Conservation (phyloP, 495 filamentous ascomycete genomes). For the Aspergillus asperescens region DNA sequence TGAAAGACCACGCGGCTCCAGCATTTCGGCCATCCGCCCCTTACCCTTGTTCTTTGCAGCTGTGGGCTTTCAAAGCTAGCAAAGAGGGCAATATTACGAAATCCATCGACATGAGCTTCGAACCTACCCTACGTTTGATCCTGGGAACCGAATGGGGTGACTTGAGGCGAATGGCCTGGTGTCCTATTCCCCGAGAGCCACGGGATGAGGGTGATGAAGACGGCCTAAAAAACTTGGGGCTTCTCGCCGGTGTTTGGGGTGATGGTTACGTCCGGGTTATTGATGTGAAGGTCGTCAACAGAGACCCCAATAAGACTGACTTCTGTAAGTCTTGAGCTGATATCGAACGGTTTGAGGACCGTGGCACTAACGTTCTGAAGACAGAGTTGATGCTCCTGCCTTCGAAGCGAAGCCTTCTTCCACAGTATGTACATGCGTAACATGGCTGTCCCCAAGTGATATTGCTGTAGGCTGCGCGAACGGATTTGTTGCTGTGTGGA, state of each 20-base stretch:
- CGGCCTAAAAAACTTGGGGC: conserved; percentile 40
- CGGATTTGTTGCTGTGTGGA: conserved; percentile 56
- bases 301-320: conserved; percentile 27
- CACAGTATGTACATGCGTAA: conserved; percentile 53
- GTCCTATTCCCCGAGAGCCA: conserved; percentile 44
- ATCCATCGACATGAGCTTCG: conserved; percentile 34
- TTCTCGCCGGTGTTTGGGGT: conserved; percentile 57
- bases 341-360: background rate
- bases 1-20: conserved; percentile 30
- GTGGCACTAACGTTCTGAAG: conserved; percentile 18
- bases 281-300: conserved; percentile 43
- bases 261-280: conserved; percentile 60
- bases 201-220: conserved; percentile 34
- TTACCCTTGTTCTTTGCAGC: conserved; percentile 49
- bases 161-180: conserved; percentile 57
- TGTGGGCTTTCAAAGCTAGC: conserved; percentile 52
- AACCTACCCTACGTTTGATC: conserved; percentile 43
- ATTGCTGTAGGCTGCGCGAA: conserved; percentile 60
- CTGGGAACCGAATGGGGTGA: conserved; percentile 62
- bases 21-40: conserved; percentile 44
- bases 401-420: conserved; percentile 48
- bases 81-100: conserved; percentile 22
- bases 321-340: conserved; percentile 30
- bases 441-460: conserved; percentile 57
- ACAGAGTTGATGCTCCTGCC: conserved; percentile 45